Percentiles rank a stretch among this genome's conserved stretches.
phyloP scores from a whole-genome alignment of 345 rosid species.

The Linum usitatissimum region DNA sequence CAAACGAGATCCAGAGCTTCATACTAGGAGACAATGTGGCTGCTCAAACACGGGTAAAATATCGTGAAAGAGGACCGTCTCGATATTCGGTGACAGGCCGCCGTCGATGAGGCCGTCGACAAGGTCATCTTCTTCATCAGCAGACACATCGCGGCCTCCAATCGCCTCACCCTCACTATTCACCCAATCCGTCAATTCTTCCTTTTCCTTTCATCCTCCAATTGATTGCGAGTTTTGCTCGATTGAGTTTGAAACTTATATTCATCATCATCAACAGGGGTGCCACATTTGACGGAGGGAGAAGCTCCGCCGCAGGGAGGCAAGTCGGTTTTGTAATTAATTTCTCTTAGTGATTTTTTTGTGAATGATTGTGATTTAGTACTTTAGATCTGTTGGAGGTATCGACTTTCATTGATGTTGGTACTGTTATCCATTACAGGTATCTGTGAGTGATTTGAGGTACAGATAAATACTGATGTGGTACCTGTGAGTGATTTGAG shows the following conservation, averaged over 20 bases:
- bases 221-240: too few species aligned
- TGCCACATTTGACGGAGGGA: conserved; percentile 69
- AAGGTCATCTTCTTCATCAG: conserved; percentile 83
- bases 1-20: conserved; percentile 49
- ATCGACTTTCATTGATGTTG: too few species aligned
- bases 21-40: conserved; percentile 34
- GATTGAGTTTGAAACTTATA: background rate
- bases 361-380: too few species aligned
- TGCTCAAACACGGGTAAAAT: conserved; percentile 50
- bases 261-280: conserved; percentile 29
- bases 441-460: too few species aligned
- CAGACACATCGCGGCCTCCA: conserved; percentile 84
- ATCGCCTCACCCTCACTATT: conserved; percentile 79
- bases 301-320: conserved; percentile 85
- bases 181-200: conserved; percentile 59
- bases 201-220: too few species aligned
- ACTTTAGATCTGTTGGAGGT: too few species aligned
- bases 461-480: too few species aligned
- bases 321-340: conserved; percentile 21
- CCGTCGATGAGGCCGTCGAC: conserved; percentile 61
- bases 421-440: too few species aligned
- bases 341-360: too few species aligned
- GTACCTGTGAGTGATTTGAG: too few species aligned
- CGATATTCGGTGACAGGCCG: conserved; percentile 75
- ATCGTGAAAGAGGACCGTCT: conserved; percentile 69